phyloP scores from a whole-genome alignment of 257 asterid genomes.

The Jacaranda copaia region DNA sequence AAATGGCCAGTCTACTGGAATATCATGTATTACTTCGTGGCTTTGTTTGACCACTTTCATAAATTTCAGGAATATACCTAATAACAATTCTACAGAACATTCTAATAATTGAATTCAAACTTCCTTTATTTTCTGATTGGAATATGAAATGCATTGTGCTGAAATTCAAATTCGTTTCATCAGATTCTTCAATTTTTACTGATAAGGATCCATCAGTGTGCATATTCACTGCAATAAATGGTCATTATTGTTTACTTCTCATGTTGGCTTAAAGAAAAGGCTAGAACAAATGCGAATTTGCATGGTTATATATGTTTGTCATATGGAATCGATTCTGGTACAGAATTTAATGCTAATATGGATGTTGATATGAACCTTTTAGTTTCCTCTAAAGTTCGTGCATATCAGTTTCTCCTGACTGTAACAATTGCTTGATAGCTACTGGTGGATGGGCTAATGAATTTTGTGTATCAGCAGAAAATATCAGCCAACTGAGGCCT shows the following conservation, averaged over 20 bases:
- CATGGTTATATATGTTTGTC: not conserved
- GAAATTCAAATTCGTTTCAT: not conserved
- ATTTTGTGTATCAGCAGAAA: no score
- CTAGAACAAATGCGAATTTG: not conserved
- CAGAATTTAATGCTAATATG: not conserved
- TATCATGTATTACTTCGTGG: slow-evolving; percentile 1
- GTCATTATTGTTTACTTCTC: no score
- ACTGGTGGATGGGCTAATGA: no score
- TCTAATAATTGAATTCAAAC: not conserved
- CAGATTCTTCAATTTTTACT: not conserved
- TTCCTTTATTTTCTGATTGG: not conserved
- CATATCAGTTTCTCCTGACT: not conserved
- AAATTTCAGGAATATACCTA: slow-evolving; percentile 32
- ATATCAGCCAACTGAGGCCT: no score
- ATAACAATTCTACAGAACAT: not conserved
- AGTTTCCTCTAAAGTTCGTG: not conserved
- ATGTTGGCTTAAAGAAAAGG: not conserved
- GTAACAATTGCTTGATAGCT: no score
- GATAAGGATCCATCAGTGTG: not conserved
- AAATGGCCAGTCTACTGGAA: slow-evolving; percentile 16
- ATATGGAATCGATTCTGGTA: not conserved
- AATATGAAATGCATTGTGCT: not conserved
- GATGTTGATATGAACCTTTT: not conserved
- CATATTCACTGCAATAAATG: not conserved
- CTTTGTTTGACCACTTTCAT: slow-evolving; percentile 27